A percentile compares a stretch with the other conserved stretches of the same genome.
phyloP scores from a whole-genome alignment of 352 stramenopile species.

The Hyphochytrium catenoides region DNA sequence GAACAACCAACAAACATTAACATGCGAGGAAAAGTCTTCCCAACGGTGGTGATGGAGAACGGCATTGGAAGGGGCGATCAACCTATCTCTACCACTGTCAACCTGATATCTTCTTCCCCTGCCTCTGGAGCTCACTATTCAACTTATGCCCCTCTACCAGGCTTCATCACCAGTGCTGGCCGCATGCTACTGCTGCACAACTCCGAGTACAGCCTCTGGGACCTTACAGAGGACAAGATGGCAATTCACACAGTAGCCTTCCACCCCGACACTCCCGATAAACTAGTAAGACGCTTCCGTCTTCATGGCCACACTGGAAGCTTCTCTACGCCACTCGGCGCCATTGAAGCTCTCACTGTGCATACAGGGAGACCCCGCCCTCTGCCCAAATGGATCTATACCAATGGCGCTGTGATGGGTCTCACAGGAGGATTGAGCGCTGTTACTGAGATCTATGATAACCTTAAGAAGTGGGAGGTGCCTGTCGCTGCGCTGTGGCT shows the following conservation, averaged over 20 bases:
- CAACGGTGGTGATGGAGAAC: no score
- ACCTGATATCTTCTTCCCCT: conserved; percentile 5
- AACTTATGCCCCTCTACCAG: conserved; percentile 16
- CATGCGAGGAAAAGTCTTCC: no score
- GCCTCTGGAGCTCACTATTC: conserved; percentile 7
- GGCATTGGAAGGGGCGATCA: conserved; percentile 14
- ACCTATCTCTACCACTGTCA: conserved; percentile 13
- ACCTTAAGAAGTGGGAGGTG: conserved; percentile 7
- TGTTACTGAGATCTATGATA: conserved; percentile 7
- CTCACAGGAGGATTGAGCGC: conserved; percentile 13
- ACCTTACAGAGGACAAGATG: conserved; percentile 10
- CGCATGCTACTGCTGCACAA: conserved; percentile 10
- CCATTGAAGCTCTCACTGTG: conserved; percentile 4
- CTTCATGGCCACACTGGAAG: no score
- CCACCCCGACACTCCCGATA: background rate
- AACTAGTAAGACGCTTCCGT: conserved; percentile 7
- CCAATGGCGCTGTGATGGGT: conserved; percentile 14
- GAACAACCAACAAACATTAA: no score
- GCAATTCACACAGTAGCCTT: background rate
- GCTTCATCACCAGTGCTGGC: conserved; percentile 12
- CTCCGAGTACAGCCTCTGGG: conserved; percentile 7
- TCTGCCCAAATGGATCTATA: conserved; percentile 15
- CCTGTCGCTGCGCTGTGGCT: conserved; percentile 15
- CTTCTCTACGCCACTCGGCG: no score
- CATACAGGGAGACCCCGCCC: conserved; percentile 11